These are phyloP conservation scores for Plasmodium gonderi DNA, from an alignment of 169 alveolate genomes.

Conservation along the genomic window DNA sequence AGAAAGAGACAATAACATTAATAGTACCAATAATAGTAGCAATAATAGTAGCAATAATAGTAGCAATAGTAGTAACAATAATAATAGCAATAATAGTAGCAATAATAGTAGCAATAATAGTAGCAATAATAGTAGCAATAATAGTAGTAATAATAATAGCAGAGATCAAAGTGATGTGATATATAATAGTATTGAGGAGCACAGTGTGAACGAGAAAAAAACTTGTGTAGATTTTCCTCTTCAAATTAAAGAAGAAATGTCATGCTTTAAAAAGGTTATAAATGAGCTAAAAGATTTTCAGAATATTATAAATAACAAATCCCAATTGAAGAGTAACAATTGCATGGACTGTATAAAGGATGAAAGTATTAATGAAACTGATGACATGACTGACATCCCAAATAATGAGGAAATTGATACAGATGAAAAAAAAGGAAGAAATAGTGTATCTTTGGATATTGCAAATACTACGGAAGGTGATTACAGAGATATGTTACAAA, in stretches of 20 bases:
- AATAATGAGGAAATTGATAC: background rate
- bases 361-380: no score
- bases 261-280: conserved; percentile 24
- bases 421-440: background rate
- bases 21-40: no score
- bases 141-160: background rate
- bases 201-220: background rate
- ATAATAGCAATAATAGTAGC: no score
- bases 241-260: conserved; percentile 20
- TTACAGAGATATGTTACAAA: background rate
- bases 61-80: no score
- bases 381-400: no score
- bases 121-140: background rate
- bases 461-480: background rate
- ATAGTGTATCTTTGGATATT: background rate
- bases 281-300: conserved; percentile 1
- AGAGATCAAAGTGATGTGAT: background rate
- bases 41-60: no score
- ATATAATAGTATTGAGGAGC: background rate
- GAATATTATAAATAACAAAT: background rate
- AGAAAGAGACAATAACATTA: background rate
- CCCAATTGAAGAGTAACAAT: background rate
- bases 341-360: background rate
- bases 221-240: background rate
- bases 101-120: no score